Evolutionary conservation across 2,329 filamentous ascomycete genomes (phyloP).

Genomic region (Aspergillus spinulosporus): DNA sequence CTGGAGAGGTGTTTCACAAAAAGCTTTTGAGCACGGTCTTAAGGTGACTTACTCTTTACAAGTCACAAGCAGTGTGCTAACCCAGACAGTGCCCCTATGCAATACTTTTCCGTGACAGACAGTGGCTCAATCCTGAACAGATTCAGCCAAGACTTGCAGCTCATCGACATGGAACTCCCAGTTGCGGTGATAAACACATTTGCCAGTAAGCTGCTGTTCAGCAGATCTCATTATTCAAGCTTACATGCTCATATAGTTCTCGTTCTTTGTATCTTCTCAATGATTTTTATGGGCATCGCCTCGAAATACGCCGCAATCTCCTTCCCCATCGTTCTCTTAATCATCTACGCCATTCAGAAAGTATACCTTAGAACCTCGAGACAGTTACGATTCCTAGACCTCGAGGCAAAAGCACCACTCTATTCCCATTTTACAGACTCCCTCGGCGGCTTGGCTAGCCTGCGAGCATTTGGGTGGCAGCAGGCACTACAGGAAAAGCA

Average conservation of each 20-base stretch:
- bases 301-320: slow-evolving; percentile 51
- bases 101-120: slow-evolving; percentile 46
- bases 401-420: slow-evolving; percentile 62
- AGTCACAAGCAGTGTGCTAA: slow-evolving; percentile 20
- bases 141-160: slow-evolving; percentile 48
- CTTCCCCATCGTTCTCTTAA: slow-evolving; percentile 51
- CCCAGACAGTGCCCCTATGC: slow-evolving; percentile 38
- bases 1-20: slow-evolving; percentile 52
- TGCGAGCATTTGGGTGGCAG: slow-evolving; percentile 61
- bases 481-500: slow-evolving; percentile 47
- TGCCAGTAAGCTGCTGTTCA: slow-evolving; percentile 28
- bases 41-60: slow-evolving; percentile 28
- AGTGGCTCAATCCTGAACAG: slow-evolving; percentile 45
- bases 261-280: slow-evolving; percentile 45
- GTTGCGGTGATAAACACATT: slow-evolving; percentile 44
- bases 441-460: slow-evolving; percentile 56
- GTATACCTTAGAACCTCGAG: slow-evolving; percentile 62
- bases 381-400: slow-evolving; percentile 61
- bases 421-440: slow-evolving; percentile 61
- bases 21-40: slow-evolving; percentile 52
- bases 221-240: background rate
- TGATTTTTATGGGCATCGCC: slow-evolving; percentile 51
- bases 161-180: slow-evolving; percentile 48
- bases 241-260: slow-evolving; percentile 15
- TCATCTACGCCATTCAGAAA: slow-evolving; percentile 55